Evolutionary conservation across 805 yeast species (phyloP), one percentile per base, ranked within the genome.

Genomic region (Wickerhamiella azyma): DNA sequence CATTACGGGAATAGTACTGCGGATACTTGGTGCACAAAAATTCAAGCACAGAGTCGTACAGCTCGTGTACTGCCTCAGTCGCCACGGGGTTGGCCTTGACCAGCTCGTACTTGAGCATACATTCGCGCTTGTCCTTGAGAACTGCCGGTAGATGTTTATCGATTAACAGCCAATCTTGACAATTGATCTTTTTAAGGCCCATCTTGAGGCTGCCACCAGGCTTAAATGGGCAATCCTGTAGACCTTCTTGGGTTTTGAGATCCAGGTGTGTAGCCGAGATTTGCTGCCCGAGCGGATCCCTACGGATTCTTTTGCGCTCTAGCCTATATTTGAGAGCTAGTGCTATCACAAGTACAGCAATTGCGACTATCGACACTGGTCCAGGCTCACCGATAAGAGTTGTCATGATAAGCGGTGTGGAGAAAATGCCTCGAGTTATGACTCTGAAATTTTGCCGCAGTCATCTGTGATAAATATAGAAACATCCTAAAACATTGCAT

Each of bases 21-120:
- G 83, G 83, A 55, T 71, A 77, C 53, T 75, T 63, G 10, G 61
- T 54, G 21, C 59, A 33, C 53, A 76, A 49, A 53, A 65, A 75
- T 3, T 55, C 52, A n/a, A 66, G 51, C 5, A 68, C 60, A 19
- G 59, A 55, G 33, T 66, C 66, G 58, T 75, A 77, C 39, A 67
- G 64, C 55, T 77, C 81, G 30, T 62, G 59, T 3, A 75, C 62
- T 4, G 45, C 45, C n/a, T 19, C 33, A 9, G 26, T 35, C 11
- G 45, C 39, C 2, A 32, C 7, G 3, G 14, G 17, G 26, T 18
- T 32, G 30, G 24, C 26, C 24, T 62, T 61, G 3, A 66, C 51
- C 0, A 68, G 58, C 30, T 63, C 51, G 47, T 52, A 53, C 39
- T 43, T 30, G 11, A 35, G 13, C 24, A 41, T 24, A 5, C 37